Base-by-base conservation (phyloP, 164 flowering plant genomes). In the Tetracentron sinense region DNA sequence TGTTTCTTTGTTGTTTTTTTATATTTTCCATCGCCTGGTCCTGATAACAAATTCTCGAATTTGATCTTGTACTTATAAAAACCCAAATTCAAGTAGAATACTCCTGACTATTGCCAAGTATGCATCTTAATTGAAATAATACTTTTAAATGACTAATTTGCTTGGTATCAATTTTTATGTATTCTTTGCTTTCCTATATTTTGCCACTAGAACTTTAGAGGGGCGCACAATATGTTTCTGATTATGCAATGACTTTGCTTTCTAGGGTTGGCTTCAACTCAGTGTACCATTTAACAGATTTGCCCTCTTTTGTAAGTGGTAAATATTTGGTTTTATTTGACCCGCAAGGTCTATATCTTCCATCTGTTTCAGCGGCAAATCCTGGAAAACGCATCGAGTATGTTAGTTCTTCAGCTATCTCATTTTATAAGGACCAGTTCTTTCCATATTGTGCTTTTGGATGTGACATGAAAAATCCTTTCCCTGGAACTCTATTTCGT, bases 221-320 rank as follows among this genome's bases (percentile, higher is more conserved):
- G 38, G 64, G 19, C 3, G n/a, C 7, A 30, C 17, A 12, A 44
- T 17, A 12, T 1, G 6, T 62, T 63, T 27, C 29, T 69, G 60
- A 64, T 25, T 47, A 7, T 22, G 26, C 26, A 25, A 21, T 67
- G 59, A 28, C 62, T 55, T 59, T 17, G 30, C 46, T 56, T 72
- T 65, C 47, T 70, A 92, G 98, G 86, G 92, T 93, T 29, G 98
- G 98, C 21, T 93, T 93, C 84, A 93, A 93, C 78, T 93, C 98
- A 6, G 98, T 93, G 58, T 93, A 93, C 72, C 98, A 93, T 74
- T 63, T 93, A 25, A 93, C 98, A 12, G 98, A 93, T 71, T 62
- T 93, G 77, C 98, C 98, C 1, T 93, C 98, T 28, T 93, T 93
- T 67, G 96, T 89, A 58, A 93, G 98, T 77, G 94, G 91, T 28